Evolutionary conservation across 495 filamentous ascomycete genomes (phyloP).

Genomic region (Bryoglossum gracile): DNA sequence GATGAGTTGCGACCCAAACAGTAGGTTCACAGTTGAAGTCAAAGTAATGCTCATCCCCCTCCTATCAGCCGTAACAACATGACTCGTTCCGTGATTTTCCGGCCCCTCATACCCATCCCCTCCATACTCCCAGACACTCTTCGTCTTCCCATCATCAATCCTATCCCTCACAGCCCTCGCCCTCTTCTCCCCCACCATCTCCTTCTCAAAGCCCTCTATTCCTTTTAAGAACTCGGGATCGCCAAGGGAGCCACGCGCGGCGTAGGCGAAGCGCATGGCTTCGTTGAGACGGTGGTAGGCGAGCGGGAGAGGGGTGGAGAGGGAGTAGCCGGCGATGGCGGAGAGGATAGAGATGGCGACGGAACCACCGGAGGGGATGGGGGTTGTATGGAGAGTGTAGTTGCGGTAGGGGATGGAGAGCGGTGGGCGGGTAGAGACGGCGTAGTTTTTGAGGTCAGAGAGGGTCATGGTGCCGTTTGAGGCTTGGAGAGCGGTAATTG

Average conservation of each 20-base stretch:
- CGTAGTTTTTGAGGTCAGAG: slow-evolving; percentile 65
- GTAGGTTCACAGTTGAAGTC: slow-evolving; percentile 77
- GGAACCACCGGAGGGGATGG: slow-evolving; percentile 66
- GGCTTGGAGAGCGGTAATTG: slow-evolving; percentile 54
- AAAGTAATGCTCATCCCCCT: slow-evolving; percentile 63
- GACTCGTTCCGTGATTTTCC: slow-evolving; percentile 66
- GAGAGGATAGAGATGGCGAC: slow-evolving; percentile 48
- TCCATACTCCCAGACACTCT: slow-evolving; percentile 64
- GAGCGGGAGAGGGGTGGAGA: slow-evolving; percentile 46
- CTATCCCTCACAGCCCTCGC: slow-evolving; percentile 50
- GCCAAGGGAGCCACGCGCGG: slow-evolving; percentile 58
- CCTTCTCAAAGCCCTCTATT: slow-evolving; percentile 52
- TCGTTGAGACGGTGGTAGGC: slow-evolving; percentile 79
- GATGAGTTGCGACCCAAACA: slow-evolving; percentile 73
- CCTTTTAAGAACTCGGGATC: slow-evolving; percentile 67
- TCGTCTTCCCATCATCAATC: slow-evolving; percentile 63
- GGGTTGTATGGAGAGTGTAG: slow-evolving; percentile 58
- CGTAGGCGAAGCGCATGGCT: slow-evolving; percentile 83
- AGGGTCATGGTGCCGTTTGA: slow-evolving; percentile 77
- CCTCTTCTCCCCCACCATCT: slow-evolving; percentile 56
- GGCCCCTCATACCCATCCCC: slow-evolving; percentile 53
- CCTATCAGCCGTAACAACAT: slow-evolving; percentile 62
- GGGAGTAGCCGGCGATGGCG: slow-evolving; percentile 14
- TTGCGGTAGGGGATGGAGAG: slow-evolving; percentile 63
- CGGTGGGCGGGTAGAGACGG: slow-evolving; percentile 50